Evolutionary conservation across 768 basidiomycete species (phyloP).

Genomic region (Tulasnella sp.): DNA sequence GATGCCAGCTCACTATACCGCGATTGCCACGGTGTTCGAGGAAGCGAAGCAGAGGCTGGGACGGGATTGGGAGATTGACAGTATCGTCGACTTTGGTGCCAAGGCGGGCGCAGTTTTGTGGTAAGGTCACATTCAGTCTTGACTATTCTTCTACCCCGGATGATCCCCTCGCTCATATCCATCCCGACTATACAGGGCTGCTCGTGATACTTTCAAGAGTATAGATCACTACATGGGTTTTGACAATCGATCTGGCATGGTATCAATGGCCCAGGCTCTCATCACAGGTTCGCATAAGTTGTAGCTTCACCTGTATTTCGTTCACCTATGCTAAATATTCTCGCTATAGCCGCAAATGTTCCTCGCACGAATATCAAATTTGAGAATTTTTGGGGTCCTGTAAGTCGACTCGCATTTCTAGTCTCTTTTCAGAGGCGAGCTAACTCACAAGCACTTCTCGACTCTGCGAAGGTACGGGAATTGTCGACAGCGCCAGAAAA

Average conservation of each 20-base stretch:
- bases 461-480: conserved; percentile 24
- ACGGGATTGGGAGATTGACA: conserved; percentile 46
- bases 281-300: conserved; percentile 27
- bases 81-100: conserved; percentile 75
- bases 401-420: conserved; percentile 20
- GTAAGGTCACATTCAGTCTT: conserved; percentile 34
- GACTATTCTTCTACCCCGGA: too few species aligned
- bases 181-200: conserved; percentile 13
- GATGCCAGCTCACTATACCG: conserved; percentile 79
- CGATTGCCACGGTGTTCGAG: conserved; percentile 60
- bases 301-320: not conserved
- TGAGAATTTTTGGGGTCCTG: conserved; percentile 16
- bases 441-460: not conserved
- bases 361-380: not conserved
- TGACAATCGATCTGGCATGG: conserved; percentile 65
- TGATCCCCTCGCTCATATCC: not conserved
- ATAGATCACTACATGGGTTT: conserved; percentile 53
- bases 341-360: not conserved
- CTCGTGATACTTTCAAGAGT: not conserved
- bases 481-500: conserved; percentile 42
- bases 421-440: not conserved
- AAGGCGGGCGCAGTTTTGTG: conserved; percentile 77
- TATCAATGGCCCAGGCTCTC: conserved; percentile 54
- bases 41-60: conserved; percentile 56
- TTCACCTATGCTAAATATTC: not conserved